phyloP scores from a whole-genome alignment of 495 filamentous ascomycete species.

The Xylaria longipes region DNA sequence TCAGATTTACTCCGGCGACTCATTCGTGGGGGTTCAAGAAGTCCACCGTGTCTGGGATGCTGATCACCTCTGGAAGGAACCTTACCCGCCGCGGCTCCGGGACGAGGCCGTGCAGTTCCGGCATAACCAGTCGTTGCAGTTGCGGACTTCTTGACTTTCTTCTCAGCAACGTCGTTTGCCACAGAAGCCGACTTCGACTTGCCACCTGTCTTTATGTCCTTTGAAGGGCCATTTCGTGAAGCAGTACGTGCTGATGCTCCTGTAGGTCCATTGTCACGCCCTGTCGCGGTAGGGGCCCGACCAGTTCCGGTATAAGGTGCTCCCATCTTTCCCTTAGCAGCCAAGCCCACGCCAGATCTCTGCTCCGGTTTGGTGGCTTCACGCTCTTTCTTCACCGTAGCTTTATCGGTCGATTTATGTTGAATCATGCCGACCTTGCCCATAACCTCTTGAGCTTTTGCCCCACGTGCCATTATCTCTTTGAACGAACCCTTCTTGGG shows the following conservation, averaged over 20 bases:
- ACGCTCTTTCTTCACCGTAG: slow-evolving; percentile 53
- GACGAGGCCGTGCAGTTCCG: slow-evolving; percentile 58
- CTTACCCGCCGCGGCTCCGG: slow-evolving; percentile 42
- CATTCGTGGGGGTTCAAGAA: slow-evolving; percentile 37
- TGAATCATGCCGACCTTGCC: slow-evolving; percentile 60
- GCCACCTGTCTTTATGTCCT: slow-evolving; percentile 24
- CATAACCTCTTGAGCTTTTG: slow-evolving; percentile 56
- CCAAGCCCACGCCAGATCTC: slow-evolving; percentile 28
- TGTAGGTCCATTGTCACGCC: slow-evolving; percentile 31
- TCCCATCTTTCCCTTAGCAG: slow-evolving; percentile 33
- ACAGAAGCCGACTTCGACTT: slow-evolving; percentile 30
- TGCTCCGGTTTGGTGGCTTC: slow-evolving; percentile 48
- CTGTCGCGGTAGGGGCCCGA: slow-evolving; percentile 29
- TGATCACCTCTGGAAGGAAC: slow-evolving; percentile 32
- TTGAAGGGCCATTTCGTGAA: slow-evolving; percentile 32
- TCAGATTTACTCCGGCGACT: slow-evolving; percentile 54
- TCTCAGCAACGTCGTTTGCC: slow-evolving; percentile 42
- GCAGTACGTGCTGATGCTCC: slow-evolving; percentile 29
- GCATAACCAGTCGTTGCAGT: slow-evolving; percentile 63
- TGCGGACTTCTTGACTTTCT: slow-evolving; percentile 64
- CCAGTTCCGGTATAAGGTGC: slow-evolving; percentile 34
- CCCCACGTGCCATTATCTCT: slow-evolving; percentile 71
- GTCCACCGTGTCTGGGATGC: slow-evolving; percentile 36
- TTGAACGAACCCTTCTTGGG: slow-evolving; percentile 70
- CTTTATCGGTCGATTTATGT: slow-evolving; percentile 59